Evolutionary conservation across 176 grass and related monocot genomes (phyloP), one percentile per base, ranked within the genome.

Genomic region (Saccharum officinarum): DNA sequence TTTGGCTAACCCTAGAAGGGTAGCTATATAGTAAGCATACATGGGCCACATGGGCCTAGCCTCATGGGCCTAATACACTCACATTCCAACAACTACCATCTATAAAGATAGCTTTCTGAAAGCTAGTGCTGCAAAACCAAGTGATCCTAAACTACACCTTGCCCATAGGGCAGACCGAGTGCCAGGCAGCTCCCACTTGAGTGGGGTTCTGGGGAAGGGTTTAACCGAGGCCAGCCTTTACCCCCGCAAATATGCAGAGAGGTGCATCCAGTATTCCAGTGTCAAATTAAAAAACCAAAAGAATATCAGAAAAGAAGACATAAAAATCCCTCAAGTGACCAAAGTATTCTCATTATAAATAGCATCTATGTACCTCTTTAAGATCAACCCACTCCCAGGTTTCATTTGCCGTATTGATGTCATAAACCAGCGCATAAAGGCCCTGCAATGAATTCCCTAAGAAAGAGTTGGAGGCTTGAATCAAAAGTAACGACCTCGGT

Each of bases 381-480:
- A 93, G 84, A 93, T 96, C 83, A 60, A 96, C 91, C 89, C 91
- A 96, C 77, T 96, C 91, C 89, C 89, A 91, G 37, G 88, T 93
- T 77, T 96, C 91, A 25, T 96, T 89, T 82, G 87, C 86, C 71
- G 91, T 96, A 87, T 93, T 87, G 72, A 96, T 91, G 81, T 96
- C 94, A 87, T 96, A 96, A 84, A 91, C 87, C 59, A 96, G 74
- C 10, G 73, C 91, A 93, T 96, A 92, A 47, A 85, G 73, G 31
- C 82, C 94, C 94, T 96, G 83, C 55, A 85, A 89, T 39, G 67
- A 76, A 84, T 86, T 77, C 64, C 57, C 77, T 77, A 80, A 82
- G 84, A 76, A 75, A 82, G 73, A 60, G 50, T 73, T 79, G 57
- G 50, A 83, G 65, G 73, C 85, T 50, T 61, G 7, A 84, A 84